These are phyloP conservation scores for Saitozyma podzolica DNA, from an alignment of 768 basidiomycete genomes.

Conservation along the genomic window DNA sequence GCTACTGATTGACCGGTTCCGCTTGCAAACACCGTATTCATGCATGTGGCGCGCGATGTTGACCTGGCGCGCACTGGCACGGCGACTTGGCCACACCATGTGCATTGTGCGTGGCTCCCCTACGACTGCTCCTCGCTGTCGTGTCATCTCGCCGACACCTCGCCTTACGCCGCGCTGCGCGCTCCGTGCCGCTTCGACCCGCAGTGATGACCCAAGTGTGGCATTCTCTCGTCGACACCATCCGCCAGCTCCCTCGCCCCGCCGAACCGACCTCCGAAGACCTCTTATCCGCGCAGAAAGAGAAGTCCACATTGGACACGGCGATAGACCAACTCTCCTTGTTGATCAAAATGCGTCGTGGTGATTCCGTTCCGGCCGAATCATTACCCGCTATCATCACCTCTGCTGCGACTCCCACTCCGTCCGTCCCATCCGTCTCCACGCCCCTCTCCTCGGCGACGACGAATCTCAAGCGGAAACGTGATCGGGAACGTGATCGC, in stretches of 20 bases:
- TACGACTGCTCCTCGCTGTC: no score
- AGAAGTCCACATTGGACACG: slow-evolving; percentile 28
- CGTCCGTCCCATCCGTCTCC: neutral
- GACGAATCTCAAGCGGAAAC: slow-evolving; percentile 15
- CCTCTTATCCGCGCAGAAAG: slow-evolving; percentile 10
- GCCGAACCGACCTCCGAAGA: slow-evolving; percentile 9
- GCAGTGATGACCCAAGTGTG: slow-evolving; percentile 34
- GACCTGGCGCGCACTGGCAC: no score
- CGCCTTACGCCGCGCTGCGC: no score
- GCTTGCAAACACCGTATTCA: no score
- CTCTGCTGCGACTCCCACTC: slow-evolving; percentile 1
- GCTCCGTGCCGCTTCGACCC: neutral
- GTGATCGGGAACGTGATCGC: neutral
- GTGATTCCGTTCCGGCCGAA: neutral
- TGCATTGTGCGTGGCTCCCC: no score
- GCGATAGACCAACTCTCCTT: slow-evolving; percentile 36
- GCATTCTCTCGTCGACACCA: slow-evolving; percentile 41
- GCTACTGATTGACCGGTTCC: no score
- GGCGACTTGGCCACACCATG: no score
- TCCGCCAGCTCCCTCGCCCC: slow-evolving; percentile 28
- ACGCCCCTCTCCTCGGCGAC: neutral
- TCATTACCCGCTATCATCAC: neutral
- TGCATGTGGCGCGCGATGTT: no score
- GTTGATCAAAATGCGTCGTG: slow-evolving; percentile 28
- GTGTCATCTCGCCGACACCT: no score